phyloP scores from a whole-genome alignment of 495 filamentous ascomycete genomes.

The Trichoderma virens region DNA sequence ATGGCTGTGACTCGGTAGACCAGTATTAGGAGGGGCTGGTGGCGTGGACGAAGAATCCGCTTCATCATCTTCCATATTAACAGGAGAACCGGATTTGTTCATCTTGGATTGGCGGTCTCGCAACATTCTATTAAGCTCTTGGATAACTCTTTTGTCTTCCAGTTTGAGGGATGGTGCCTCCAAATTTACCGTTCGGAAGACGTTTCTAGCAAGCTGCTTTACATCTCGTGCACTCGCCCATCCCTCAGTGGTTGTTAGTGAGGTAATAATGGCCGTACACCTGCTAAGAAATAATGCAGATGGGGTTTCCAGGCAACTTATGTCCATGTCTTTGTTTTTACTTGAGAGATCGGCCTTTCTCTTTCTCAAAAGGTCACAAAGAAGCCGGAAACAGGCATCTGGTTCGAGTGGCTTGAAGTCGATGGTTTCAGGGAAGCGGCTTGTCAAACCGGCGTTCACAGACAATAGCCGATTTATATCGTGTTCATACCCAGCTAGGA shows the following conservation, averaged over 20 bases:
- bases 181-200: conserved; percentile 34
- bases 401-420: conserved; percentile 39
- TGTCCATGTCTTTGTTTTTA: conserved; percentile 27
- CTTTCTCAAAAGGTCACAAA: conserved; percentile 19
- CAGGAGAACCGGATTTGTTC: neutral
- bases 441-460: conserved; percentile 51
- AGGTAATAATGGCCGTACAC: conserved; percentile 31
- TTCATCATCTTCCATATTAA: neutral
- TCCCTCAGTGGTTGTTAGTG: conserved; percentile 35
- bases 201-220: conserved; percentile 43
- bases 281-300: conserved; percentile 12
- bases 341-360: conserved; percentile 18
- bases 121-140: conserved; percentile 37
- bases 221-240: conserved; percentile 70
- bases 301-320: conserved; percentile 27
- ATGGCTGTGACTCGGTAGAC: conserved; percentile 12
- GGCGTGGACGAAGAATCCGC: neutral
- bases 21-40: neutral
- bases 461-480: conserved; percentile 66
- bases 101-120: conserved; percentile 31
- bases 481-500: conserved; percentile 64
- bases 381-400: conserved; percentile 38
- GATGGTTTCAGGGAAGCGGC: conserved; percentile 53
- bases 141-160: conserved; percentile 27
- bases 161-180: conserved; percentile 16